Base-by-base conservation (phyloP, 176 grass and related monocot genomes). In the Chloris gayana region DNA sequence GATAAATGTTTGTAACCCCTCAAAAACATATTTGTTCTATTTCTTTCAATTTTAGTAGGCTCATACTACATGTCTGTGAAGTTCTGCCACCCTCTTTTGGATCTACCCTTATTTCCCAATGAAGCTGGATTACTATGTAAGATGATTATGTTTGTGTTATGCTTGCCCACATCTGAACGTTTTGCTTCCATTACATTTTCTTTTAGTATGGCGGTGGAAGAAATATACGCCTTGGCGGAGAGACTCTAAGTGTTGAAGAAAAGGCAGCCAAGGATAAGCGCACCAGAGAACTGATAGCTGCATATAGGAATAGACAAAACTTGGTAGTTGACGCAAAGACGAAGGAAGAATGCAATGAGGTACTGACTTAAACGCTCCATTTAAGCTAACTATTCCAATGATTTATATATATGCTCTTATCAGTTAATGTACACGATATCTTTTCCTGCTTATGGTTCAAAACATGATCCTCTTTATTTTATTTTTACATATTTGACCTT, bases 181-280 rank as follows among this genome's bases (percentile, higher is more conserved):
- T 13, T 29, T 29, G 42, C 70, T 73, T 59, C 15, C 32, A 38
- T 79, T 46, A 29, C 37, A 24, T 63, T 88, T 92, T 27, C 44
- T 92, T 44, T 83, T 85, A 93, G 91, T 93, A 84, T 79, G 87
- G 87, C 62, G 87, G 91, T 69, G 91, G 91, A 84, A 93, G 84
- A 84, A 87, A 83, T 87, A 93, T 89, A 72, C 65, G 35, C 31
- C 87, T 72, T 39, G 91, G 91, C 74, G 91, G 88, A 84, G 76
- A 81, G 44, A 71, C 69, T 73, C 72, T 37, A 79, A 87, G 66
- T 87, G 72, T 80, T 46, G 84, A 93, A 89, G 87, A 87, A 74
- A 93, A 89, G 18, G 76, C 65, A 70, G 65, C 84, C 45, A 93
- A 89, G 64, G 87, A 84, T 78, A 89, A 87, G 37, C 84, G 77